Evolutionary conservation across 202 grass and related monocot genomes (phyloP), one percentile per base, ranked within the genome.

Genomic region (Zoysia matrella): DNA sequence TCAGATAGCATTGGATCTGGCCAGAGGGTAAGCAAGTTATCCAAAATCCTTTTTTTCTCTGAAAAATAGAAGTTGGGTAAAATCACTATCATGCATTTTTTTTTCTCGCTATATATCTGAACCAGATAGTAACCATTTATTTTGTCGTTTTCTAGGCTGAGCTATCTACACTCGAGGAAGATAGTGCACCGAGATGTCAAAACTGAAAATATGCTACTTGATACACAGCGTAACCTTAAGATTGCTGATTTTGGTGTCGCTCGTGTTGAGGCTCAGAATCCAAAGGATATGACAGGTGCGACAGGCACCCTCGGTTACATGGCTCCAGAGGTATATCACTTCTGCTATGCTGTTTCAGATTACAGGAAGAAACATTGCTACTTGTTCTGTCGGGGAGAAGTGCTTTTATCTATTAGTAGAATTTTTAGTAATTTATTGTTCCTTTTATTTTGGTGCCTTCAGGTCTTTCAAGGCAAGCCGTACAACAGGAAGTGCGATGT

Each of bases 401-500:
- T 42, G 6, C n/a, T 73, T 56, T 56, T 45, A 7, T 58, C 71
- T 56, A 16, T 18, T 12, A 45, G 15, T 12, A 60, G 14, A 43
- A 74, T 8, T 69, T 36, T 40, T 74, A 85, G 60, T 36, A 47
- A 60, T 50, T 65, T 3, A 52, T 18, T 54, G 5, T 69, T 80
- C 14, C 36, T 22, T 71, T 73, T 39, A 62, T 47, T 41, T 45
- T 79, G 47, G 42, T 6, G 42, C 64, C 6, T 75, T 2, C 76
- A 97, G 94, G 92, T 97, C 50, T 79, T 97, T 62, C 65, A 91
- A 71, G 92, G 84, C 51, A 93, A 97, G 76, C 95, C 95, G 55
- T 97, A 94, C 82, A 89, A 93, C 16, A 94, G 92, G 48, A 97
- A 94, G 75, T 97, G 95, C 52, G 95, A 97, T 22, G 92, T 93